Evolutionary conservation across 805 yeast species (phyloP), one percentile per base, ranked within the genome.

Genomic region (Candida hungchunana): DNA sequence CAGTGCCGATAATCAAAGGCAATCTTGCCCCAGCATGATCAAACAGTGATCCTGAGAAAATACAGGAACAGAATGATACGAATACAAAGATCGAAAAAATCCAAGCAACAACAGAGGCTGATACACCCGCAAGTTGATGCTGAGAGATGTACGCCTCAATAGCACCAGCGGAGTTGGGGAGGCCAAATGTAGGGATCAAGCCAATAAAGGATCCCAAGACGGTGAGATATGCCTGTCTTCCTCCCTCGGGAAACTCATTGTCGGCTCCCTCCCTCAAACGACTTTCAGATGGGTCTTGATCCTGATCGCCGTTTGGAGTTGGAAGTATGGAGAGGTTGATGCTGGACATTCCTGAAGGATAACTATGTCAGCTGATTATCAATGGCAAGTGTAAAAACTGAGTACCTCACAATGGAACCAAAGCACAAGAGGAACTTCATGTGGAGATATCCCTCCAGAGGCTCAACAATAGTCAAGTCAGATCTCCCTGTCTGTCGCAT

Each of bases 161-260:
- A 3, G 79, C 79, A 38, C 85, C 84, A 23, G 73, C 64, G 0
- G 79, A 58, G 45, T 77, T 78, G 43, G 74, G 58, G 22, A 75
- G 51, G 0, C 86, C 85, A 34, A 74, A 67, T 19, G 67, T 64
- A 3, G 74, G 71, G 6, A 70, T 56, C 12, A 72, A 59, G 0
- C 83, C 83, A 26, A 72, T 51, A 40, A 75, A 75, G 2, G 74
- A 63, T 3, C 84, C 85, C 24, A 73, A 45, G 3, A 75, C 72
- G 3, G 73, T 78, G 11, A 57, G 43, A 57, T 73, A 74, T 0
- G 82, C 82, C 38, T 53, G 46, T 26, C 55, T 29, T 1, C 82
- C 82, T 4, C 82, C 82, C 39, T 78, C 79, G 1, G 79, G 79
- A 31, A 53, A 62, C 12, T 51, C 56, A 20, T 42, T 40, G 1